Percentiles rank a stretch among this genome's conserved stretches.
phyloP scores from a whole-genome alignment of 2,329 filamentous ascomycete genomes.

The Camptophora hylomeconis region DNA sequence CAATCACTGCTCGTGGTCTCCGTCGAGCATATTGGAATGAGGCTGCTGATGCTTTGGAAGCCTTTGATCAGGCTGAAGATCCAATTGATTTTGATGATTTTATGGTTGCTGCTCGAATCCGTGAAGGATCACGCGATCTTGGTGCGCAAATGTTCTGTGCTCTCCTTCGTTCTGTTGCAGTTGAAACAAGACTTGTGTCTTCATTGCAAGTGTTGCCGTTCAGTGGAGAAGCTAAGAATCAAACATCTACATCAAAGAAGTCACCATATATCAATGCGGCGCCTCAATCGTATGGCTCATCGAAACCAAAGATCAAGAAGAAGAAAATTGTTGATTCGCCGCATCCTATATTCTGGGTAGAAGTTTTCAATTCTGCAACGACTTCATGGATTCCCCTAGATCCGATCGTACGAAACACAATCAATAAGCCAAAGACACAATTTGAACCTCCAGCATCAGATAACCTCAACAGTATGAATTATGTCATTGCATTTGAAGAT shows the following conservation, averaged over 20 bases:
- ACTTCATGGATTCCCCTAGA: conserved; percentile 91
- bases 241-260: conserved; percentile 29
- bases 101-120: conserved; percentile 48
- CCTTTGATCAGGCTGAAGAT: conserved; percentile 53
- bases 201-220: conserved; percentile 77
- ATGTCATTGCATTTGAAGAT: conserved; percentile 74
- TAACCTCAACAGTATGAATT: conserved; percentile 61
- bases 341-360: conserved; percentile 87
- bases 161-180: conserved; percentile 65
- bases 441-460: conserved; percentile 77
- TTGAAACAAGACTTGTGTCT: conserved; percentile 73
- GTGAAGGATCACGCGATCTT: conserved; percentile 75
- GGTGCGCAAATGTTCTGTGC: conserved; percentile 87
- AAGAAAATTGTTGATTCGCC: conserved; percentile 43
- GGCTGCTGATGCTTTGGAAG: conserved; percentile 44
- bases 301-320: conserved; percentile 3
- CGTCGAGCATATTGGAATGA: conserved; percentile 64
- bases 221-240: conserved; percentile 32
- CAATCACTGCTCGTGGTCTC: conserved; percentile 57
- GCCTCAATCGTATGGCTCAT: conserved; percentile 10
- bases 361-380: conserved; percentile 71
- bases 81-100: conserved; percentile 63
- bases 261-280: conserved; percentile 23
- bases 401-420: conserved; percentile 64
- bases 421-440: conserved; percentile 55